phyloP scores from a whole-genome alignment of 2,329 filamentous ascomycete species.

The Ilyonectria mors-panacis region DNA sequence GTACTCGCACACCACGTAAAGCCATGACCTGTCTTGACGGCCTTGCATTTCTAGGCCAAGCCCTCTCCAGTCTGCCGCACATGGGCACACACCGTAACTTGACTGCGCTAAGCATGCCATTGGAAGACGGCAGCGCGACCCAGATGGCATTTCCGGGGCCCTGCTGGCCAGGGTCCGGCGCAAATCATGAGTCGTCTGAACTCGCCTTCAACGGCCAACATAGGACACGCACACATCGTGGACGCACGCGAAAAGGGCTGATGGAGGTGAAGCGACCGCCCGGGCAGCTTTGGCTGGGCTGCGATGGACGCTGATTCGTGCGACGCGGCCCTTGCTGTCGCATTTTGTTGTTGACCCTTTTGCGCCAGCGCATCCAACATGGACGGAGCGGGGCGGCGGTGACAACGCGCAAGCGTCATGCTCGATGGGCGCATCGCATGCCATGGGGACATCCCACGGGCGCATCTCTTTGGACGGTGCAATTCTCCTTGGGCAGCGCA shows the following conservation, averaged over 20 bases:
- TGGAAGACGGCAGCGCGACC: conserved; percentile 38
- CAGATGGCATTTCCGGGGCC: conserved; percentile 23
- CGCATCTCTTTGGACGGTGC: conserved; percentile 34
- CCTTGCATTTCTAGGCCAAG: conserved; percentile 7
- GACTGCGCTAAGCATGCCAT: conserved; percentile 39
- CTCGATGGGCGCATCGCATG: conserved; percentile 48
- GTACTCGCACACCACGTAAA: background rate
- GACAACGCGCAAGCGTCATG: conserved; percentile 51
- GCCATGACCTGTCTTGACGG: conserved; percentile 21
- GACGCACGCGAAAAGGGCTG: conserved; percentile 30
- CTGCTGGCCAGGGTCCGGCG: conserved; percentile 20
- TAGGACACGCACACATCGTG: conserved; percentile 16
- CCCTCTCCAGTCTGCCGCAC: conserved; percentile 19
- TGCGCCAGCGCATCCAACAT: conserved; percentile 48
- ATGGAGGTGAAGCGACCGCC: conserved; percentile 40
- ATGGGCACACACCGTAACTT: conserved; percentile 45
- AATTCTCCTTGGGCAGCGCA: conserved; percentile 35
- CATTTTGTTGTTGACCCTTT: conserved; percentile 49
- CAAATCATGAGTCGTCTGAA: conserved; percentile 32
- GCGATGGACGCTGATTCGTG: conserved; percentile 45
- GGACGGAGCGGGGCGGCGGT: conserved; percentile 46
- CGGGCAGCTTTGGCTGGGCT: conserved; percentile 41
- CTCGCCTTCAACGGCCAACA: conserved; percentile 15
- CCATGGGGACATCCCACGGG: conserved; percentile 41
- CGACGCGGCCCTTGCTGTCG: conserved; percentile 42